Base-by-base conservation (phyloP, 352 stramenopile genomes). In the Phytophthora fragariaefolia region DNA sequence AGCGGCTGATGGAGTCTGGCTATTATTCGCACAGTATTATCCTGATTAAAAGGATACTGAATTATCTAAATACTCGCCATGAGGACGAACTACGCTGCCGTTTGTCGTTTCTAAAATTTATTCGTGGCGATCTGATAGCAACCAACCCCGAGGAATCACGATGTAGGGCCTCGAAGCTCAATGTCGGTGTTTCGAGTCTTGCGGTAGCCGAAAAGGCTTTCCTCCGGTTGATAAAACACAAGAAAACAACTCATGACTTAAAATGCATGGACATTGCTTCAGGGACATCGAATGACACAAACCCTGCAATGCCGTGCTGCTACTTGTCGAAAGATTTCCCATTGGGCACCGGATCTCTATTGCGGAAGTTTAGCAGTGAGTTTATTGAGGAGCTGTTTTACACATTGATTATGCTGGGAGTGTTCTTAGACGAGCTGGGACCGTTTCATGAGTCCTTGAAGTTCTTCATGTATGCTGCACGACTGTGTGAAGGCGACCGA, bases 341-440 rank as follows among this genome's bases (percentile, higher is more conserved):
- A 23, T 38, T 12, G 20, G 9, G 0, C n/a, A 26, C 28, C 18
- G 50, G 50, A 26, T 53, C 24, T 42, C 8, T 17, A 38, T 63
- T 9, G 15, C 54, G 48, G 1, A 38, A 54, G 6, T 89, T 80
- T 46, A 71, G 56, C n/a, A 87, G 71, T 38, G 20, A 43, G 7
- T 85, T 87, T 42, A 69, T 76, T 12, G 59, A 79, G 38, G 78
- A 88, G 48, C 49, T 88, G 2, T 87, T 78, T 45, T 51, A 88
- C 15, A 63, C 78, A 6, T 43, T 83, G 4, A 81, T 77, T 20
- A 62, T 82, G 28, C 85, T 91, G 76, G 78, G 80, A 20, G 82
- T 89, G n/a, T 87, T 89, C 53, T 27, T 89, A 26, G 83, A 91
- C 38, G 82, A 91, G 34, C 36, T 85, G 15, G 80, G 80, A 1